Evolutionary conservation across 768 basidiomycete genomes (phyloP).

Genomic region (Dioszegia aurantiaca): DNA sequence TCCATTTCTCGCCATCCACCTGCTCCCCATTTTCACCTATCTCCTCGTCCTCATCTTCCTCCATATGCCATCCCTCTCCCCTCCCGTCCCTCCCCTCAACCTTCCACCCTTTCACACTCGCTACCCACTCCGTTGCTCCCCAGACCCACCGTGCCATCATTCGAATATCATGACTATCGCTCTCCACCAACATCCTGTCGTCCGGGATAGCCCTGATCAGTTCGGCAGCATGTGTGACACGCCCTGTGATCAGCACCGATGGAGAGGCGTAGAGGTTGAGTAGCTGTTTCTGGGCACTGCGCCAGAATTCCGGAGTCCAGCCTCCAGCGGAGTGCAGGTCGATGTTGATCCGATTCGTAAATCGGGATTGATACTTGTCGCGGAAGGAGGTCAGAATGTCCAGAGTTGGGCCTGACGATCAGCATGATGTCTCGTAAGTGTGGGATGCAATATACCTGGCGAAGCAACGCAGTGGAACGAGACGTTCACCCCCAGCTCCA

Average conservation of each 20-base stretch:
- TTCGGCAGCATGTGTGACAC: constrained; percentile 62
- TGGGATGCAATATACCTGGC: constrained; percentile 22
- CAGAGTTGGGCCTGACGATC: constrained; percentile 58
- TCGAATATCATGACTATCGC: constrained; percentile 72
- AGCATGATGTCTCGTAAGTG: background rate
- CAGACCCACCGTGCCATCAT: constrained; percentile 64
- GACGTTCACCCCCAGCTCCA: constrained; percentile 71
- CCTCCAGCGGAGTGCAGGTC: constrained; percentile 86
- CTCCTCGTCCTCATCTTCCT: constrained; percentile 11
- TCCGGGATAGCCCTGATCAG: constrained; percentile 66
- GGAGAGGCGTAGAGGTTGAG: constrained; percentile 80
- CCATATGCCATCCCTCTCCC: constrained; percentile 28
- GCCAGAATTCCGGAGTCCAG: constrained; percentile 72
- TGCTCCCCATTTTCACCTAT: constrained; percentile 4
- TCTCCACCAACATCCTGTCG: constrained; percentile 76
- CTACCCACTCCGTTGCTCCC: constrained; percentile 71
- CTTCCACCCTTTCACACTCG: constrained; percentile 72
- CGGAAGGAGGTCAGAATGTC: constrained; percentile 65
- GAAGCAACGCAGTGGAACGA: constrained; percentile 63
- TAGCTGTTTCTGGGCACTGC: constrained; percentile 69
- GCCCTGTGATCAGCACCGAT: constrained; percentile 78
- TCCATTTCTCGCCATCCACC: constrained; percentile 25
- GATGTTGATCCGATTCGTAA: constrained; percentile 68
- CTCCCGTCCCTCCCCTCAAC: constrained; percentile 58
- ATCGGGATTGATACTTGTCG: constrained; percentile 57